Conservation (phyloP, 2,329 filamentous ascomycete species). For the Nemania sp. region DNA sequence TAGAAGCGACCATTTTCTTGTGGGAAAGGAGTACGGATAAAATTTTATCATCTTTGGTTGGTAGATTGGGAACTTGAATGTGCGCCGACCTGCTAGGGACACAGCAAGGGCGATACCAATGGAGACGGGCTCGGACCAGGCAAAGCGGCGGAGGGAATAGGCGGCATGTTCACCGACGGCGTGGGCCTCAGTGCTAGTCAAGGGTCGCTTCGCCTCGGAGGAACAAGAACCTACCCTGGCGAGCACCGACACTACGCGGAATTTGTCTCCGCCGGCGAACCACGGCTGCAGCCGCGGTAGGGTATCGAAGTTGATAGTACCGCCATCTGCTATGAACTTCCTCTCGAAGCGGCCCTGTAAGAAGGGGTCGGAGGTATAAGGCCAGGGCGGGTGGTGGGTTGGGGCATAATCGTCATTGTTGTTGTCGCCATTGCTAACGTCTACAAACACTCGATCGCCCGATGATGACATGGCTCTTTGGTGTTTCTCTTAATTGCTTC, state of each 20-base stretch:
- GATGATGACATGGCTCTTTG: not conserved
- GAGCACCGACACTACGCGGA: slow-evolving; percentile 28
- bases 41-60: slow-evolving; percentile 51
- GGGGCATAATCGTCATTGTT: slow-evolving; percentile 8
- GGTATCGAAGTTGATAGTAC: slow-evolving; percentile 48
- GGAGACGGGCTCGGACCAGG: slow-evolving; percentile 48
- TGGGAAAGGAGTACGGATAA: slow-evolving; percentile 51
- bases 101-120: slow-evolving; percentile 43
- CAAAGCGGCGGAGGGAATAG: slow-evolving; percentile 49
- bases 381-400: slow-evolving; percentile 44
- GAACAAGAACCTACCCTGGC: slow-evolving; percentile 26
- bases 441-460: not conserved
- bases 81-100: slow-evolving; percentile 49
- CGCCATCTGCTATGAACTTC: slow-evolving; percentile 44
- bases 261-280: not conserved
- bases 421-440: slow-evolving; percentile 1
- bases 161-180: slow-evolving; percentile 44
- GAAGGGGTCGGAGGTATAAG: slow-evolving; percentile 29
- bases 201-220: slow-evolving; percentile 34
- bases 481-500: not conserved
- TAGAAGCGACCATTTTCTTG: slow-evolving; percentile 40
- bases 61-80: slow-evolving; percentile 58
- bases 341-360: slow-evolving; percentile 41
- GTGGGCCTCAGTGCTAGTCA: slow-evolving; percentile 48
- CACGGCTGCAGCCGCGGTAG: slow-evolving; percentile 36